phyloP scores from a whole-genome alignment of 768 basidiomycete species.

The Grammothele lineata region DNA sequence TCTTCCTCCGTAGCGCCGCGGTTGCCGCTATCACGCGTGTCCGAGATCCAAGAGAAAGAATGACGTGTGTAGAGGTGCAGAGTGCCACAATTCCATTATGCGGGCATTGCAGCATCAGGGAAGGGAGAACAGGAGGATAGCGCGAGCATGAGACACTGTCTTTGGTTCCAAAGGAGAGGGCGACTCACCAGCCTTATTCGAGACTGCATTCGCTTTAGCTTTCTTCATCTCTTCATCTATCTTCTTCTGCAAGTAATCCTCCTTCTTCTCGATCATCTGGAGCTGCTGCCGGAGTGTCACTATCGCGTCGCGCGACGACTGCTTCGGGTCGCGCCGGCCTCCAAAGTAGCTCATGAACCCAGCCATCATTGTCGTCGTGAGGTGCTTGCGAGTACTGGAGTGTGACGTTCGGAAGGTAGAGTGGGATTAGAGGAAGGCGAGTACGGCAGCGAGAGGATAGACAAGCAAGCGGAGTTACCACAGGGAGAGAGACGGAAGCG shows the following conservation, averaged over 20 bases:
- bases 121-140: background rate
- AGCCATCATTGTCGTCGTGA: conserved; percentile 60
- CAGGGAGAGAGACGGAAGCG: too few species aligned
- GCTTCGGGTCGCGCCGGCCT: conserved; percentile 76
- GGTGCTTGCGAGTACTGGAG: too few species aligned
- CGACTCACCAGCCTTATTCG: conserved; percentile 85
- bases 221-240: conserved; percentile 92
- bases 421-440: too few species aligned
- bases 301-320: conserved; percentile 88
- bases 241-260: conserved; percentile 94
- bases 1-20: conserved; percentile 90
- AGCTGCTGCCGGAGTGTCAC: conserved; percentile 90
- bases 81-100: too few species aligned
- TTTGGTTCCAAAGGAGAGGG: too few species aligned
- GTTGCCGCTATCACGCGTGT: conserved; percentile 67
- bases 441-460: too few species aligned
- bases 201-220: conserved; percentile 88
- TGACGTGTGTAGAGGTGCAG: too few species aligned
- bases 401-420: too few species aligned
- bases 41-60: too few species aligned
- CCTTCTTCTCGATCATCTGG: conserved; percentile 98
- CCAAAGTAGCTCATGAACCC: conserved; percentile 88
- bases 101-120: too few species aligned
- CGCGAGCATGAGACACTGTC: background rate
- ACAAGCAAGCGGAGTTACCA: too few species aligned